Base-by-base conservation (phyloP, 306 rosid species). In the Dalbergia cochinchinensis region DNA sequence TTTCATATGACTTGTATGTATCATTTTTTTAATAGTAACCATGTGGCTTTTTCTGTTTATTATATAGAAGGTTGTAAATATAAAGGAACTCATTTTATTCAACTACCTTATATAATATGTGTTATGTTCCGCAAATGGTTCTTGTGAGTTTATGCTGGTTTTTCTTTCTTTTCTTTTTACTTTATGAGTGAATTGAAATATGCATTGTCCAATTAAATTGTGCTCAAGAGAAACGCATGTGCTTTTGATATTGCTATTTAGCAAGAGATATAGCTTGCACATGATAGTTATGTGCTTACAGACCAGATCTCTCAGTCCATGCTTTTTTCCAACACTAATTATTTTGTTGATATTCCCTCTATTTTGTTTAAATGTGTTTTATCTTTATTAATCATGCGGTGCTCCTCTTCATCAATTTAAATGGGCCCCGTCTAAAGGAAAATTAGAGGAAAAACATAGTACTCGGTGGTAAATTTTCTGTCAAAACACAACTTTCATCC, bases 391-490 rank as follows among this genome's bases (percentile, higher is more conserved):
- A 73, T 59, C 53, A 73, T 42, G 51, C 2, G 6, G 19, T 58
- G 50, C 18, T 74, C 66, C 65, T 74, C 71, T 53, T 11, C 68
- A 37, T 74, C 39, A 74, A 66, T 45, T 15, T 33, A 81, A 81
- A 65, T 45, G 80, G 80, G 75, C 33, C 84, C 74, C 33, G 14
- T 39, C 10, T 33, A 74, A 66, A 65, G 61, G 35, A 65, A 64
- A 80, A 73, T 53, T 54, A 71, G 55, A 42, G 18, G 34, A 48
- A 35, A 53, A 53, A 54, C 67, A 63, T 11, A 60, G 65, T 59
- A 6, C 6, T n/a, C 15, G 65, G 39, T 8, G 26, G n/a, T 53
- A 34, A 60, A 71, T 62, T 44, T 12, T 44, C 76, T 45, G 51
- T 19, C 66, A 59, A 44, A 71, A 35, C 78, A 11, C 39, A 37